Percentiles rank a stretch among this genome's conserved stretches.
These are phyloP conservation scores for Fraxinus americana DNA, from an alignment of 257 asterid species.

Conservation along the genomic window DNA sequence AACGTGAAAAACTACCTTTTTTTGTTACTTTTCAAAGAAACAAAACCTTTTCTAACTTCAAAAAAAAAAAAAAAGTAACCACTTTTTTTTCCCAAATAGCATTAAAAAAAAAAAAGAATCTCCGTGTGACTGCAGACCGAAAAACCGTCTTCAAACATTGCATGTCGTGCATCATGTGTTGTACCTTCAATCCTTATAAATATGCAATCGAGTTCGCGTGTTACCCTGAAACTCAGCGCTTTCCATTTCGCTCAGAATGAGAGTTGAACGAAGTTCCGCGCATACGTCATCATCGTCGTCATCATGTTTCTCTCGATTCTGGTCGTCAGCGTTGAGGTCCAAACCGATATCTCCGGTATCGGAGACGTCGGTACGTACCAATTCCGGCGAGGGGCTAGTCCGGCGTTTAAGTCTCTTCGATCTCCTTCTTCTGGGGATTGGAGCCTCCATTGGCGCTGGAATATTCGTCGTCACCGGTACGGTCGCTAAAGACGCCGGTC, in stretches of 20 bases:
- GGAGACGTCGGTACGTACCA: conserved; percentile 37
- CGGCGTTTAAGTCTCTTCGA: conserved; percentile 82
- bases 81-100: too few relatives aligned
- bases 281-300: conserved; percentile 43
- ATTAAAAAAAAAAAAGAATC: too few relatives aligned
- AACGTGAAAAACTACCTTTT: too few relatives aligned
- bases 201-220: background rate
- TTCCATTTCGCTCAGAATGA: conserved; percentile 5
- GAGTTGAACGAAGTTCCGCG: conserved; percentile 25
- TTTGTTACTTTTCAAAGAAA: too few relatives aligned
- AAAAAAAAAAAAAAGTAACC: too few relatives aligned
- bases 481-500: conserved; percentile 92
- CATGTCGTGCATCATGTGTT: conserved; percentile 21
- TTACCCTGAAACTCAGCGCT: background rate
- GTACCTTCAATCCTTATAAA: background rate
- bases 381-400: conserved; percentile 62
- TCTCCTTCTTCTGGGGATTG: conserved; percentile 83
- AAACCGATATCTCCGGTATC: conserved; percentile 56
- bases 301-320: conserved; percentile 64
- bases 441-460: conserved; percentile 98
- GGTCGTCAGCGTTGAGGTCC: conserved; percentile 75
- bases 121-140: background rate
- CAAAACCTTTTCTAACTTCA: too few relatives aligned
- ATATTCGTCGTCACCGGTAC: conserved; percentile 97
- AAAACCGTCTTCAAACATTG: conserved; percentile 6